Conservation (phyloP, 768 basidiomycete genomes). For the Tephrocybe sp. region DNA sequence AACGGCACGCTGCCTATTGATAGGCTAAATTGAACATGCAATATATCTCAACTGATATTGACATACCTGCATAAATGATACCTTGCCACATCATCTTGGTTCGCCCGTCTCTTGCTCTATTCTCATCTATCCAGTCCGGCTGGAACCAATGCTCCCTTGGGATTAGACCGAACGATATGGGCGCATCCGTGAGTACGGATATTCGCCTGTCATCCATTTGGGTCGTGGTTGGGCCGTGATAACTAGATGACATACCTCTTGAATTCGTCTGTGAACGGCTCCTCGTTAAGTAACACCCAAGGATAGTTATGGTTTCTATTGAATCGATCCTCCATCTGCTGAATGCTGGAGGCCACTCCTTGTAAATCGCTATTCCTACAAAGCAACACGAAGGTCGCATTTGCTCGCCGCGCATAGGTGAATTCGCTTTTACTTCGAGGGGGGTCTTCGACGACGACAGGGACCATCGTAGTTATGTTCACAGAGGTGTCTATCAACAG, state of each 20-base stretch:
- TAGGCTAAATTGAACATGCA: slow-evolving; percentile 8
- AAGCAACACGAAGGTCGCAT: slow-evolving; percentile 81
- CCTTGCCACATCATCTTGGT: slow-evolving; percentile 59
- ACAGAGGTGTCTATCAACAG: slow-evolving; percentile 5
- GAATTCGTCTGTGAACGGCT: slow-evolving; percentile 71
- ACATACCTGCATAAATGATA: slow-evolving; percentile 59
- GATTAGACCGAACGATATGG: slow-evolving; percentile 69
- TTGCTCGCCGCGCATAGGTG: slow-evolving; percentile 41
- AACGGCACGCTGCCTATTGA: slow-evolving; percentile 69
- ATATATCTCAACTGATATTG: not conserved
- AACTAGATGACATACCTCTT: slow-evolving; percentile 42
- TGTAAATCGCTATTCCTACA: slow-evolving; percentile 52
- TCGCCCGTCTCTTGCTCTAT: slow-evolving; percentile 55
- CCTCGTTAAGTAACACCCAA: slow-evolving; percentile 85
- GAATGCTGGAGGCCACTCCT: slow-evolving; percentile 54
- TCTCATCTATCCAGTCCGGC: slow-evolving; percentile 79
- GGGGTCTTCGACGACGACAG: slow-evolving; percentile 2
- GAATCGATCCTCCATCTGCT: slow-evolving; percentile 78
- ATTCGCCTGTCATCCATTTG: slow-evolving; percentile 23
- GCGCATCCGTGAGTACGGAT: slow-evolving; percentile 52
- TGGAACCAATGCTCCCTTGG: slow-evolving; percentile 76
- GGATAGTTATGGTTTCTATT: slow-evolving; percentile 76
- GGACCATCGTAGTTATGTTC: slow-evolving; percentile 6
- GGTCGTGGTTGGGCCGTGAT: not conserved
- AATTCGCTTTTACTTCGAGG: slow-evolving; percentile 4